These are phyloP conservation scores for Westerdykella ornata DNA, from an alignment of 2,329 filamentous ascomycete species.

Conservation along the genomic window DNA sequence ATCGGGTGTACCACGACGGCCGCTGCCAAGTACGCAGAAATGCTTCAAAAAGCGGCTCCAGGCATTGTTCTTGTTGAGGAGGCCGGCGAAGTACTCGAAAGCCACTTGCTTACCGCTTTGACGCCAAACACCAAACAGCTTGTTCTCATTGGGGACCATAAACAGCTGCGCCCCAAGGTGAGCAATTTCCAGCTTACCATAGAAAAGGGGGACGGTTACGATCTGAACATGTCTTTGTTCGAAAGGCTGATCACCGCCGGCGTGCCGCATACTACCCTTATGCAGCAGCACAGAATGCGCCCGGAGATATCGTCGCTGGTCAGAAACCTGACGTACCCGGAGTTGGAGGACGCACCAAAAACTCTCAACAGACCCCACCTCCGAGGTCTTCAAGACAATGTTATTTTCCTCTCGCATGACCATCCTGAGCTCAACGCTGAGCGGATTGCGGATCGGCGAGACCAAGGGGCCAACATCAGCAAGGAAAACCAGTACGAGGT, in stretches of 20 bases:
- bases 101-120: conserved; percentile 58
- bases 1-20: conserved; percentile 67
- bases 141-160: conserved; percentile 66
- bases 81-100: conserved; percentile 66
- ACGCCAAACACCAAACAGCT: conserved; percentile 53
- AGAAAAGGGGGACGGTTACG: conserved; percentile 58
- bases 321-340: conserved; percentile 55
- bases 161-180: conserved; percentile 63
- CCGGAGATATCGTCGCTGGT: conserved; percentile 60
- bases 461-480: conserved; percentile 46
- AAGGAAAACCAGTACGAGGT: conserved; percentile 62
- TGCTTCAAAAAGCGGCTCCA: conserved; percentile 50
- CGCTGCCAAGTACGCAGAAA: conserved; percentile 55
- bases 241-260: conserved; percentile 58
- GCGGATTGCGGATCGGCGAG: conserved; percentile 44
- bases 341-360: conserved; percentile 50
- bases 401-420: conserved; percentile 62
- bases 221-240: conserved; percentile 63
- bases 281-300: conserved; percentile 61
- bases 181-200: conserved; percentile 55
- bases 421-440: conserved; percentile 46
- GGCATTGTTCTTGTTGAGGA: conserved; percentile 63
- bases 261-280: conserved; percentile 49
- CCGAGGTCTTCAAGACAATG: conserved; percentile 52
- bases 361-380: conserved; percentile 46